Conservation (phyloP, 31 red algal species). For the Odonthalia washingtoniensis region DNA sequence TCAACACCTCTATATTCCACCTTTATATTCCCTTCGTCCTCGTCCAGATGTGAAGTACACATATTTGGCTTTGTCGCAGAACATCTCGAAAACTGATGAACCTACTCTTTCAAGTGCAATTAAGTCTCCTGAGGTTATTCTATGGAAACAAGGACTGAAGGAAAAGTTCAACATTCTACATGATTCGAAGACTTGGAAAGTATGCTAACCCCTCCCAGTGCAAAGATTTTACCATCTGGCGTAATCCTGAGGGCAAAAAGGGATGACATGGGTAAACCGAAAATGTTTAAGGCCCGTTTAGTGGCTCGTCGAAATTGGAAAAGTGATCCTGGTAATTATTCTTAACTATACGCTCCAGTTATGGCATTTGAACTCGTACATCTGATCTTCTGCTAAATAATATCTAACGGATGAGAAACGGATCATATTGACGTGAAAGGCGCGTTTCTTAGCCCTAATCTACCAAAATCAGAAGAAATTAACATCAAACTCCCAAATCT, state of each 20-base stretch:
- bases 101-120: constrained; percentile 1
- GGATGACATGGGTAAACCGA: not conserved
- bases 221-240: constrained; percentile 13
- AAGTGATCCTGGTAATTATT: not conserved
- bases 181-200: not conserved
- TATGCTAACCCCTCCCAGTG: not conserved
- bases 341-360: constrained; percentile 30
- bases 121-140: not conserved
- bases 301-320: constrained; percentile 26
- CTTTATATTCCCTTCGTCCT: not conserved
- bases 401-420: not conserved
- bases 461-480: constrained; percentile 13
- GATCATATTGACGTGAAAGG: constrained; percentile 16
- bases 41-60: not conserved
- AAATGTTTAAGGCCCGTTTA: constrained; percentile 21
- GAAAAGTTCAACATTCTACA: constrained; percentile 8
- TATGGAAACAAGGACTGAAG: constrained; percentile 12
- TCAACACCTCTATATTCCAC: too few relatives aligned
- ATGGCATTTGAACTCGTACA: constrained; percentile 5
- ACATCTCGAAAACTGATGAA: constrained; percentile 12
- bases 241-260: constrained; percentile 34
- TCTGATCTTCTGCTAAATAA: constrained; percentile 7
- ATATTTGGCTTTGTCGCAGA: not conserved
- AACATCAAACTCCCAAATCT: not conserved
- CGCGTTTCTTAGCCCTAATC: constrained; percentile 18